Evolutionary conservation across 2,329 filamentous ascomycete species (phyloP).

Genomic region (Phialophora chinensis): DNA sequence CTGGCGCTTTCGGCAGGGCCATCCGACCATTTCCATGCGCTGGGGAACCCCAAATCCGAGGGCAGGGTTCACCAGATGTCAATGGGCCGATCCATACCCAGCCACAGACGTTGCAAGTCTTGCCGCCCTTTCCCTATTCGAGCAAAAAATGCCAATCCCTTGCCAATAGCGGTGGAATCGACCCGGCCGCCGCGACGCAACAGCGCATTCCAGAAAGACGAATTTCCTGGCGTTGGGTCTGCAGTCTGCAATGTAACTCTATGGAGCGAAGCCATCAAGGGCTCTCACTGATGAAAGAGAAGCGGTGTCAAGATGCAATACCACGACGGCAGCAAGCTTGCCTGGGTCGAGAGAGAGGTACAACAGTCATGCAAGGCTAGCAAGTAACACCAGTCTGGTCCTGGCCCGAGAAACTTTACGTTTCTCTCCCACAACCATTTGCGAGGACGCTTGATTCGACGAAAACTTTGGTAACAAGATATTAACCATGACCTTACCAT

Average conservation of each 20-base stretch:
- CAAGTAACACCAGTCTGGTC: not conserved
- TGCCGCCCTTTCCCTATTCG: not conserved
- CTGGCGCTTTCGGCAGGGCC: conserved; percentile 25
- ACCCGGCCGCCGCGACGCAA: conserved; percentile 6
- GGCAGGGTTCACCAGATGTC: conserved; percentile 12
- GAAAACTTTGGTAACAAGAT: not conserved
- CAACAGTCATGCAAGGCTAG: conserved; percentile 12
- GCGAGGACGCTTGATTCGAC: conserved; percentile 2
- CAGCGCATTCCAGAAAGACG: conserved; percentile 3
- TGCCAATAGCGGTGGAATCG: conserved; percentile 7
- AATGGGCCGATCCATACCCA: conserved; percentile 19
- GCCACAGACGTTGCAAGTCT: conserved; percentile 15
- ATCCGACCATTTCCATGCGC: conserved; percentile 23
- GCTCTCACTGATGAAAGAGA: conserved; percentile 4
- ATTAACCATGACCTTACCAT: not conserved
- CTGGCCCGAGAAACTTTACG: not conserved
- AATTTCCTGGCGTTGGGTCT: not conserved
- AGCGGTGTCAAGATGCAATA: not conserved
- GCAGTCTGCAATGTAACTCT: conserved; percentile 18
- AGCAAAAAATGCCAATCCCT: not conserved
- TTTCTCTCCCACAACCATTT: not conserved
- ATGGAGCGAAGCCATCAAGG: conserved; percentile 4
- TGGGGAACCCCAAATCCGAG: conserved; percentile 18
- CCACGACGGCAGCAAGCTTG: conserved; percentile 12
- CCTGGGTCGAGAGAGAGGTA: conserved; percentile 5